phyloP scores from a whole-genome alignment of 2,329 filamentous ascomycete species.

The Fusarium abutilonis region DNA sequence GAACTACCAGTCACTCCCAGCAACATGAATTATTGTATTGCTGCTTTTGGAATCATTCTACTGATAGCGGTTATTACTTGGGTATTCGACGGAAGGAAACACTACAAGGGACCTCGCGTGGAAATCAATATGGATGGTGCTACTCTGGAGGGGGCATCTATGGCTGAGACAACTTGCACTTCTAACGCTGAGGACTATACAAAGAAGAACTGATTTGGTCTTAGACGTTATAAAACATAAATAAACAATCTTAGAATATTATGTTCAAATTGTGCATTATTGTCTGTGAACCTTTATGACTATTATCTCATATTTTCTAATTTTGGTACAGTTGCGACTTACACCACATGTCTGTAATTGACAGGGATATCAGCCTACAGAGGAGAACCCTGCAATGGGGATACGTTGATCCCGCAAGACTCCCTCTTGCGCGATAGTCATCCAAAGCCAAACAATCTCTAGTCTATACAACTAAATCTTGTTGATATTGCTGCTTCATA shows the following conservation, averaged over 20 bases:
- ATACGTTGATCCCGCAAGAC: too few species aligned
- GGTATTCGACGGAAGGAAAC: slow-evolving; percentile 60
- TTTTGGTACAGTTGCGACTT: too few species aligned
- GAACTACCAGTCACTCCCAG: slow-evolving; percentile 68
- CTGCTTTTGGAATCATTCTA: slow-evolving; percentile 60
- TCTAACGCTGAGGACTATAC: slow-evolving; percentile 30
- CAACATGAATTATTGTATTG: slow-evolving; percentile 73
- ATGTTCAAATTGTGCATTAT: background rate
- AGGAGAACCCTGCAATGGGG: too few species aligned
- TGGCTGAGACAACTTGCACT: slow-evolving; percentile 34
- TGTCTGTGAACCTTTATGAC: too few species aligned
- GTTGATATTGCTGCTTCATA: too few species aligned
- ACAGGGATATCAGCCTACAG: too few species aligned
- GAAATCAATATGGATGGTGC: slow-evolving; percentile 34
- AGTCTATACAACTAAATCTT: background rate
- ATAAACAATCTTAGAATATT: background rate
- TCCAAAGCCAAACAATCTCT: slow-evolving; percentile 1
- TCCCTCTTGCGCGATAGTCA: too few species aligned
- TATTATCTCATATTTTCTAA: too few species aligned
- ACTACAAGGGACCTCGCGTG: slow-evolving; percentile 54
- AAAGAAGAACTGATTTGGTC: slow-evolving; percentile 2
- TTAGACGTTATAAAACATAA: too few species aligned
- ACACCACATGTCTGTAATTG: too few species aligned
- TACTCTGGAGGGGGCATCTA: slow-evolving; percentile 29
- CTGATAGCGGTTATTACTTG: slow-evolving; percentile 57